Evolutionary conservation across 345 rosid genomes (phyloP).

Genomic region (Gossypium turneri): DNA sequence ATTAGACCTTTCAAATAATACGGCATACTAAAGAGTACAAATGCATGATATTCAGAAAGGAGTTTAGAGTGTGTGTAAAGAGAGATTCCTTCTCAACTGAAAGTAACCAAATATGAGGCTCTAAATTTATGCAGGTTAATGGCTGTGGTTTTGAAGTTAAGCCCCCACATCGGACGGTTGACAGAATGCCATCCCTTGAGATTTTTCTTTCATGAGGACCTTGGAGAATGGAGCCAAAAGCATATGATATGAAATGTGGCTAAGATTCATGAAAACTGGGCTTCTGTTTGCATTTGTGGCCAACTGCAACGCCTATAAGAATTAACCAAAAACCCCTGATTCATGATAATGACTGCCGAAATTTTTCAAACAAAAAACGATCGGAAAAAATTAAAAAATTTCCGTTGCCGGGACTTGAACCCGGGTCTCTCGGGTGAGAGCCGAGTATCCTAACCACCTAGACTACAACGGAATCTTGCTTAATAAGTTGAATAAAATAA

Average conservation of each 20-base stretch:
- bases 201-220: neutral
- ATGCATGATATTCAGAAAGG: no score
- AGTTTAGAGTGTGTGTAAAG: no score
- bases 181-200: slow-evolving; percentile 17
- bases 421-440: slow-evolving; percentile 77
- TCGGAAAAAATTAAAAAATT: neutral
- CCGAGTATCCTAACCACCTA: slow-evolving; percentile 70
- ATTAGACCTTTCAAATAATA: no score
- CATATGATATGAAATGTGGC: neutral
- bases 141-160: slow-evolving; percentile 24
- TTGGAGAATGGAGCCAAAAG: neutral
- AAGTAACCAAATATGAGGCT: slow-evolving; percentile 30
- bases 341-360: no score
- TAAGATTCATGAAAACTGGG: no score
- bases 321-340: no score
- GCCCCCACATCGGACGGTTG: slow-evolving; percentile 16
- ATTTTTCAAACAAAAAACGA: neutral
- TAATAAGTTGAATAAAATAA: accelerated
- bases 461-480: neutral
- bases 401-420: slow-evolving; percentile 76
- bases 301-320: no score
- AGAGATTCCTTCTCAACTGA: slow-evolving; percentile 26
- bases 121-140: slow-evolving; percentile 15
- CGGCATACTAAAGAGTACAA: no score
- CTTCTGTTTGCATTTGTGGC: no score